A percentile compares a stretch with the other conserved stretches of the same genome.
Evolutionary conservation across 2,329 filamentous ascomycete species (phyloP).

Genomic region (Pseudogymnoascus sp.): DNA sequence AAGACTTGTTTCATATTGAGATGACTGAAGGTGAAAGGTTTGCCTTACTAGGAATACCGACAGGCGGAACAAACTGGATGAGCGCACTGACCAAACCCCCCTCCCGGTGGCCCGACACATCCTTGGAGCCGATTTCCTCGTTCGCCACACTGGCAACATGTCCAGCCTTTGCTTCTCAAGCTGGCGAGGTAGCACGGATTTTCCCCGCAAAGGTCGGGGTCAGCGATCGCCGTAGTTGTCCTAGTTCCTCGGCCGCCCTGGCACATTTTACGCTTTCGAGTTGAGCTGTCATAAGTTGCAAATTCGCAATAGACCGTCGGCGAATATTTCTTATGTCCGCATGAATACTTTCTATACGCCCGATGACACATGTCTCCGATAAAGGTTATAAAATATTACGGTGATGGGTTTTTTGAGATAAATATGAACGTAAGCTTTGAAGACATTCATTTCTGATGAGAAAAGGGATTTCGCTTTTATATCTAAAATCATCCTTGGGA

Average conservation of each 20-base stretch:
- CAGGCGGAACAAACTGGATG: too few species aligned
- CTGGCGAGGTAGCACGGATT: not conserved
- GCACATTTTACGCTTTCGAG: not conserved
- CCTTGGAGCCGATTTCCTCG: too few species aligned
- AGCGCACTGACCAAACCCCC: too few species aligned
- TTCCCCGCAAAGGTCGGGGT: not conserved
- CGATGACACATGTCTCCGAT: not conserved
- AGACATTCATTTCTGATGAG: not conserved
- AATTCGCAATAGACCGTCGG: not conserved
- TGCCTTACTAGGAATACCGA: too few species aligned
- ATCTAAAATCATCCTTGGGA: not conserved
- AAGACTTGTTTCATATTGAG: too few species aligned
- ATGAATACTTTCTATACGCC: not conserved
- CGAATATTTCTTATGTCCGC: not conserved
- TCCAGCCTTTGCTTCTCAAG: too few species aligned
- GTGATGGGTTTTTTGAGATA: not conserved
- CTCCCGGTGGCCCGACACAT: too few species aligned
- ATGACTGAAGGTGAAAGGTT: too few species aligned
- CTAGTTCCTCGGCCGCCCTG: not conserved
- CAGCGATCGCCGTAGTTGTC: not conserved
- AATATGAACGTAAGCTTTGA: not conserved
- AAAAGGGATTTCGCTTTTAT: not conserved
- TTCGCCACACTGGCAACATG: too few species aligned
- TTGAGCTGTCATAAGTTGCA: not conserved
- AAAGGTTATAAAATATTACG: not conserved